Percentiles rank a stretch among this genome's conserved stretches.
Evolutionary conservation across 495 filamentous ascomycete species (phyloP).

Genomic region (Aspergillus leporis): DNA sequence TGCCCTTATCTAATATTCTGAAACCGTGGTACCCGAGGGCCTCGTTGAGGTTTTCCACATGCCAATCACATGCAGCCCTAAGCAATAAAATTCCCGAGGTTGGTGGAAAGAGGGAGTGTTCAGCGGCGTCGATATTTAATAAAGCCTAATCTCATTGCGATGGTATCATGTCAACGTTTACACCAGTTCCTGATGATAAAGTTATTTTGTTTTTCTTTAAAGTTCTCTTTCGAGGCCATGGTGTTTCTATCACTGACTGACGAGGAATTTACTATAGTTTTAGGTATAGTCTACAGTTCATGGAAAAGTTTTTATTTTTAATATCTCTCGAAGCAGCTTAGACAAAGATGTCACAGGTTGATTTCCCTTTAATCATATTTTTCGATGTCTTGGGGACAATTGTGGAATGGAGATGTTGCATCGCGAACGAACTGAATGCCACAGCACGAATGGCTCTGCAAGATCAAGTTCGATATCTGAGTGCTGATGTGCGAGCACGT

Average conservation of each 20-base stretch:
- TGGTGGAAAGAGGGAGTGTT: neutral
- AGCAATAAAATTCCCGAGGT: neutral
- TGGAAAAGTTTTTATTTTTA: no score
- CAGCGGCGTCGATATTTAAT: neutral
- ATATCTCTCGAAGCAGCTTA: neutral
- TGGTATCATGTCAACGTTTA: neutral
- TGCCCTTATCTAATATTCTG: neutral
- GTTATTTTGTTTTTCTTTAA: no score
- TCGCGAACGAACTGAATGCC: neutral
- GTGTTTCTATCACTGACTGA: no score
- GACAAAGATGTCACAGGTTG: neutral
- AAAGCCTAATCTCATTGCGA: neutral
- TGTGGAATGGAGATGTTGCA: neutral
- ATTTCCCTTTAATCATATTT: neutral
- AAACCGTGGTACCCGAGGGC: neutral
- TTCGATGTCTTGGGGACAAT: neutral
- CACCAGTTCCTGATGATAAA: no score
- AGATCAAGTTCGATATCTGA: neutral
- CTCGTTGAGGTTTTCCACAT: neutral
- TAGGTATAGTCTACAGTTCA: no score
- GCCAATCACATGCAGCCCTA: neutral
- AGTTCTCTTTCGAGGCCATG: no score
- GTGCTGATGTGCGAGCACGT: neutral
- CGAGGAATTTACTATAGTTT: no score
- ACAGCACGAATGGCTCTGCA: neutral